Conservation (phyloP, 768 basidiomycete species). For the Holtermanniella nyarrowii region DNA sequence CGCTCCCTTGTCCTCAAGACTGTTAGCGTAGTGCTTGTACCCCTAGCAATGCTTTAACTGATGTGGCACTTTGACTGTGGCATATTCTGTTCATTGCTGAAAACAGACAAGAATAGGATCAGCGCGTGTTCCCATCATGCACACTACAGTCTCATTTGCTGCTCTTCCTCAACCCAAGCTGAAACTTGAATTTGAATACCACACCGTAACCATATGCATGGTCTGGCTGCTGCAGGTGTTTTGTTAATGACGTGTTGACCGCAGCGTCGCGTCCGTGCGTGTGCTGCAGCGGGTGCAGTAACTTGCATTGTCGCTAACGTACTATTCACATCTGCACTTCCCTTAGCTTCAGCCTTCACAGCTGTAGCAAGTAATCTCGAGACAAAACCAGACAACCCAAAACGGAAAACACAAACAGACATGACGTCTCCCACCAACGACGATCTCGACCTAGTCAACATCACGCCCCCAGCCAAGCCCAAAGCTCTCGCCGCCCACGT, state of each 20-base stretch:
- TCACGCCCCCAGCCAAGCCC: slow-evolving; percentile 9
- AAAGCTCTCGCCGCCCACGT: background rate
- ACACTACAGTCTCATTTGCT: too few relatives aligned
- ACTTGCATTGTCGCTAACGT: too few relatives aligned
- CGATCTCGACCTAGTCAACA: slow-evolving; percentile 15
- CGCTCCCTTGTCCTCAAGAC: background rate
- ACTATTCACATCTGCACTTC: too few relatives aligned
- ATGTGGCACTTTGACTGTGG: too few relatives aligned
- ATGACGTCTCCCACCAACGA: background rate
- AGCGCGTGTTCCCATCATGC: too few relatives aligned
- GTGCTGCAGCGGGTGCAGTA: background rate
- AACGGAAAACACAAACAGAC: background rate
- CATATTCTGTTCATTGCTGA: background rate
- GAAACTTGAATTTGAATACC: too few relatives aligned
- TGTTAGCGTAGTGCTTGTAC: too few relatives aligned
- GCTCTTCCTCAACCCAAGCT: too few relatives aligned
- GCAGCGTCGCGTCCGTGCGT: background rate
- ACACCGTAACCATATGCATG: too few relatives aligned
- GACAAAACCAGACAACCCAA: background rate
- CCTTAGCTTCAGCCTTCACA: background rate
- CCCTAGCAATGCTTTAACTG: too few relatives aligned
- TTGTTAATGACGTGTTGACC: background rate
- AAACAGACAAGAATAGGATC: background rate
- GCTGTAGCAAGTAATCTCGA: background rate
- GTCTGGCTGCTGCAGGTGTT: background rate